Evolutionary conservation across 1,284 basidiomycete genomes (phyloP).

Genomic region (Ceratobasidium sp.): DNA sequence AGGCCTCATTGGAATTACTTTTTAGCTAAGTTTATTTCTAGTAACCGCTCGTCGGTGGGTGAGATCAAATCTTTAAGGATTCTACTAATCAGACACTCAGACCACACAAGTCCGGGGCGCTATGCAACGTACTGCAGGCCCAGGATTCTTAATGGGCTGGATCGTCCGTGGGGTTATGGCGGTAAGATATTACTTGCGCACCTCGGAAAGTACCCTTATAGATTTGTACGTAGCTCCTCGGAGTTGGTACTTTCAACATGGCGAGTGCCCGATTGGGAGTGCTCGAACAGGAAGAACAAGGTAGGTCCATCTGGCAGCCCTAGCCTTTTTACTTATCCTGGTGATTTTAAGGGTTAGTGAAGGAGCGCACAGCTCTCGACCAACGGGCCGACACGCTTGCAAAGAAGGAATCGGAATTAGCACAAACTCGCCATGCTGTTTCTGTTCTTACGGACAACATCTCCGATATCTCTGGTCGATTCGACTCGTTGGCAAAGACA

Average conservation of each 20-base stretch:
- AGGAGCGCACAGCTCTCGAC: neutral
- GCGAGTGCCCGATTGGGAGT: neutral
- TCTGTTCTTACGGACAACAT: too few relatives aligned
- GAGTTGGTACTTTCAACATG: slow-evolving; percentile 9
- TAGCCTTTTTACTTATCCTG: too few relatives aligned
- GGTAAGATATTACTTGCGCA: neutral
- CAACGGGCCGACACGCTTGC: neutral
- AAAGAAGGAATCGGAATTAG: neutral
- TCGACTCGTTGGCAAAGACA: neutral
- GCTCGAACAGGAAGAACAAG: slow-evolving; percentile 1
- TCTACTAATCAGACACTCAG: neutral
- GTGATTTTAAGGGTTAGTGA: neutral
- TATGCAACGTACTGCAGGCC: neutral
- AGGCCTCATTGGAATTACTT: too few relatives aligned
- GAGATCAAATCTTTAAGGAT: neutral
- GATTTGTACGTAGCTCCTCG: neutral
- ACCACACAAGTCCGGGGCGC: neutral
- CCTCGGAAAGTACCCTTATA: neutral
- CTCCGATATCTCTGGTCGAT: too few relatives aligned
- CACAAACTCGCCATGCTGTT: too few relatives aligned
- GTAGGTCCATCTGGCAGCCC: neutral
- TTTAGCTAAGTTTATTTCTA: neutral
- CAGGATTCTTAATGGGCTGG: neutral
- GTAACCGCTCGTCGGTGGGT: neutral
- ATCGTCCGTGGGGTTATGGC: neutral